Evolutionary conservation across 495 filamentous ascomycete genomes (phyloP).

Genomic region (Lineolata rhizophorae): DNA sequence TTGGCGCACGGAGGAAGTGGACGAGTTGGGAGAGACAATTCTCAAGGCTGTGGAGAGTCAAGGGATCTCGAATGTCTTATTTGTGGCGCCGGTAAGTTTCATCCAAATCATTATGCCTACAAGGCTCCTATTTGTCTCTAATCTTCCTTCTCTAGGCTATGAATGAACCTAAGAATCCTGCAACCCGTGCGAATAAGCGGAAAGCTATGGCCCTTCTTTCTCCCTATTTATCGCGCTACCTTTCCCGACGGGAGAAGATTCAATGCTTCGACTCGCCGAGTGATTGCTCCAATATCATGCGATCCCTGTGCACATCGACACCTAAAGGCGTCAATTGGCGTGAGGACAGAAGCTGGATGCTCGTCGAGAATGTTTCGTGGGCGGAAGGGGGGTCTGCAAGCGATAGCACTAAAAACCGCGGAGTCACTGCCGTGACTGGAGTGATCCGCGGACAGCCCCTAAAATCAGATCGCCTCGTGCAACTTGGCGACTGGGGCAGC

Average conservation of each 20-base stretch:
- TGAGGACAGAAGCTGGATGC: constrained; percentile 85
- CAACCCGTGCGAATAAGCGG: too few relatives aligned
- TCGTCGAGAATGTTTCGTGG: constrained; percentile 64
- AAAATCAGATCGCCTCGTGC: constrained; percentile 73
- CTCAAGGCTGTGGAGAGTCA: constrained; percentile 75
- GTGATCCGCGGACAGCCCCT: constrained; percentile 68
- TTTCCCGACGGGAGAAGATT: constrained; percentile 71
- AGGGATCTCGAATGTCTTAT: constrained; percentile 70
- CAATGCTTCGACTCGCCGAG: constrained; percentile 66
- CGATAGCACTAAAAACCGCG: too few relatives aligned
- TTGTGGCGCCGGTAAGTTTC: constrained; percentile 37
- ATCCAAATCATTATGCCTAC: neutral
- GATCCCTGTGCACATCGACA: constrained; percentile 69
- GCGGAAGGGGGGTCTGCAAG: too few relatives aligned
- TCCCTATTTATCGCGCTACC: too few relatives aligned
- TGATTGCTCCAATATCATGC: constrained; percentile 72
- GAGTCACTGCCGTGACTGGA: too few relatives aligned
- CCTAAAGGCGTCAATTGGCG: constrained; percentile 88
- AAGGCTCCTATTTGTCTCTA: constrained; percentile 1
- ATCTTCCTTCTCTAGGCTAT: constrained; percentile 47
- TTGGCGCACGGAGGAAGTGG: constrained; percentile 62
- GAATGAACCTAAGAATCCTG: constrained; percentile 59
- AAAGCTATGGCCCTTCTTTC: too few relatives aligned
- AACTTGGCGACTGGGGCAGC: constrained; percentile 84
- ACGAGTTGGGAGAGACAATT: constrained; percentile 58